Evolutionary conservation across 1,284 basidiomycete species (phyloP).

Genomic region (Pisolithus thermaeus): DNA sequence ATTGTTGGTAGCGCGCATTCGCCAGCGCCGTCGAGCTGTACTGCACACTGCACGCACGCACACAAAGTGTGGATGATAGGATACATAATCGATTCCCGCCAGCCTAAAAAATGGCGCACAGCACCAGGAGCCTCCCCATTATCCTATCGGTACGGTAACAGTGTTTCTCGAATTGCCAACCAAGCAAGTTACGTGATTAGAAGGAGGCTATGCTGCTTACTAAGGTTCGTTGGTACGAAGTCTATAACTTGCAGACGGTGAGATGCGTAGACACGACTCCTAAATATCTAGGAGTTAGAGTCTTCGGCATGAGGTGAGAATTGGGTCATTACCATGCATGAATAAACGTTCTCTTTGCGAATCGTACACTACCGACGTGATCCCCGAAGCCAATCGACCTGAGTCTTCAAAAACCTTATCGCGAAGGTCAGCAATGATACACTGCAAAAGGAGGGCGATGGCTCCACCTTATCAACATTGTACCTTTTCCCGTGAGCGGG

Average conservation of each 20-base stretch:
- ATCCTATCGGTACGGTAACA: too few species aligned
- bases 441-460: not conserved
- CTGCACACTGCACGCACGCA: too few species aligned
- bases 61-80: too few species aligned
- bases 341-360: constrained; percentile 43
- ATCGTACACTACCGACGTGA: constrained; percentile 52
- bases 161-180: not conserved
- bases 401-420: constrained; percentile 59
- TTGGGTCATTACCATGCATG: constrained; percentile 43
- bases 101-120: too few species aligned
- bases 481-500: constrained; percentile 63
- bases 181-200: not conserved
- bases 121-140: too few species aligned
- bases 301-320: not conserved
- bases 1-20: too few species aligned
- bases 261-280: constrained; percentile 29
- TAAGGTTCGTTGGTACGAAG: not conserved
- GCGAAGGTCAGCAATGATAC: not conserved
- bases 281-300: constrained; percentile 6
- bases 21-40: too few species aligned
- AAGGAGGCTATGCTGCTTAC: not conserved
- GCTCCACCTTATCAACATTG: constrained; percentile 50
- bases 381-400: constrained; percentile 46
- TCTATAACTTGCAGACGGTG: constrained; percentile 19
- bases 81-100: too few species aligned